Percentiles rank a stretch among this genome's conserved stretches.
Conservation (phyloP, 805 yeast species). For the Ogataea wickerhamii region DNA sequence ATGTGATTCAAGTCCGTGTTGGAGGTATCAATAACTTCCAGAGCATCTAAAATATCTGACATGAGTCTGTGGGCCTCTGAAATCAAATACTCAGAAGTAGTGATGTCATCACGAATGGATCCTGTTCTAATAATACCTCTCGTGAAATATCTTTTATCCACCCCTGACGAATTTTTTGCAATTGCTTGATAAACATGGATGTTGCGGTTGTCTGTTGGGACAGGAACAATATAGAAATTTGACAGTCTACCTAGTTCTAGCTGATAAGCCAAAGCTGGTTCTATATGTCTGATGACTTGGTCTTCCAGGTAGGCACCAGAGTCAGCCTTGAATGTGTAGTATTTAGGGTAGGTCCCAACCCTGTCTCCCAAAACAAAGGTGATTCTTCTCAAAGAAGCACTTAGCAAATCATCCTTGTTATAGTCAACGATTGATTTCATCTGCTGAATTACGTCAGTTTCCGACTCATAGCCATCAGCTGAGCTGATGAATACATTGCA, state of each 20-base stretch:
- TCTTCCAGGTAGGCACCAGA: constrained; percentile 81
- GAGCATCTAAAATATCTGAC: constrained; percentile 92
- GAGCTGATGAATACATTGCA: constrained; percentile 75
- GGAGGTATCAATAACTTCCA: constrained; percentile 90
- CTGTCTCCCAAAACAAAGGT: constrained; percentile 84
- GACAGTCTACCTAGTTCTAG: constrained; percentile 91
- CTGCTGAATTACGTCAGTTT: constrained; percentile 61
- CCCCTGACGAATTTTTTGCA: constrained; percentile 82
- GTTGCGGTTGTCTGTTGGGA: constrained; percentile 94
- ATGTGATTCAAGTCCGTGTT: constrained; percentile 96
- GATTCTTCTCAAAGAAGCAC: constrained; percentile 82
- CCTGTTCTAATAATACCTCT: constrained; percentile 98
- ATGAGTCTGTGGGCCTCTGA: constrained; percentile 95
- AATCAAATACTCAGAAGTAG: constrained; percentile 89
- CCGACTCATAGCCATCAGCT: constrained; percentile 69
- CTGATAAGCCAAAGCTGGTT: constrained; percentile 97
- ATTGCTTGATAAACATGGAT: constrained; percentile 96
- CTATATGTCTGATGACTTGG: constrained; percentile 93
- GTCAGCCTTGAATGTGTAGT: constrained; percentile 75
- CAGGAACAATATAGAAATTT: constrained; percentile 91
- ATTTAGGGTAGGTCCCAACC: constrained; percentile 88
- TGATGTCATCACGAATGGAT: constrained; percentile 85
- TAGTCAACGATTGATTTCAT: constrained; percentile 65
- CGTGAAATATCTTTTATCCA: constrained; percentile 93
- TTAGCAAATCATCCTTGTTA: constrained; percentile 62